Evolutionary conservation across 2,329 filamentous ascomycete genomes (phyloP), one percentile per base, ranked within the genome.

Genomic region (Fusarium poae): DNA sequence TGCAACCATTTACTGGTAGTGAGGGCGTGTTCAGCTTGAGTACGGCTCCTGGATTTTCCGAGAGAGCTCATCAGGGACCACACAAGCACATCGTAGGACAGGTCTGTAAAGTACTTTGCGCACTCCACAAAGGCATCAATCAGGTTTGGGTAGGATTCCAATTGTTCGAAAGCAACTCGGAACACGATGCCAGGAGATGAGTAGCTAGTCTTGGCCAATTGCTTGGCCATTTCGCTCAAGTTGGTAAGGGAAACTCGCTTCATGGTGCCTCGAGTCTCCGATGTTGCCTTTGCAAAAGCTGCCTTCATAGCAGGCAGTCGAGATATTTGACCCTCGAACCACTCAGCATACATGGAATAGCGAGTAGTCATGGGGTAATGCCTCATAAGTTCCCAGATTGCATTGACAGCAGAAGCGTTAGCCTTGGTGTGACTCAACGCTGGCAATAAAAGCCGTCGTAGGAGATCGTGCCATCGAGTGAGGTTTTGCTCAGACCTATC

Each of bases 121-220:
- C 94, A 97, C 77, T 97, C 94, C 16, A 98, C 94, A 65, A 99
- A 93, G 7, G 93, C 93, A 65, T 97, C 93, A 58, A 97, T 97
- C 64, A 99, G 86, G 76, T 98, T 99, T 76, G 92, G 92, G 77
- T 99, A 99, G 0, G 92, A 91, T 79, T 99, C 94, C 62, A 97
- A 93, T 78, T 97, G 94, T 66, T 90, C 90, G 60, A 99, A 88
- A 9, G 94, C 93, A 58, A 95, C 92, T 74, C 90, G 90, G 82
- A 97, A 97, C 25, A 98, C 94, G 58, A 97, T 87, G 27, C 95
- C 95, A 2, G 96, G 97, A 43, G 93, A 96, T 2, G 93, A 90
- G 74, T 93, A 92, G 27, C 94, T 94, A n/a, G 94, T 92, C 79
- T 97, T 98, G 11, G 95, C 94, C 30, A 99, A 85, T 37, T 90